phyloP scores from a whole-genome alignment of 805 yeast genomes.

The Teunomyces pallodes region DNA sequence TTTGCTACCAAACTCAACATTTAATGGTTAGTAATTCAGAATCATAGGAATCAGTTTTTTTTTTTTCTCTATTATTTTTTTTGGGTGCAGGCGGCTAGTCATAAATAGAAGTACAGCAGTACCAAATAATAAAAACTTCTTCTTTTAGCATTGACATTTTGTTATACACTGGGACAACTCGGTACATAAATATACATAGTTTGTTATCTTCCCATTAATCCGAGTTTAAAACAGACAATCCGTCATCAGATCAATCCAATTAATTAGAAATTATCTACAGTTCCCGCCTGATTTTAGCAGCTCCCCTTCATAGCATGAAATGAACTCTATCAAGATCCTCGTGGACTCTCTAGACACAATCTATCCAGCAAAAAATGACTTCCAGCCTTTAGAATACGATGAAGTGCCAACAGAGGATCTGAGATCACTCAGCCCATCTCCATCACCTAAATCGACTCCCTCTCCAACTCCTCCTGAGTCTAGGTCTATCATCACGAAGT shows the following conservation, averaged over 20 bases:
- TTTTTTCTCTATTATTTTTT: neutral
- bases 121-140: neutral
- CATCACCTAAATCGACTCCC: neutral
- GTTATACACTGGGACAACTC: neutral
- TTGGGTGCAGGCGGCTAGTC: constrained; percentile 3
- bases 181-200: neutral
- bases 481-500: neutral
- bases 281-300: no score
- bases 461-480: neutral
- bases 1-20: constrained; percentile 1
- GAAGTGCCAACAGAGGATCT: constrained; percentile 1
- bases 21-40: neutral
- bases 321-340: constrained; percentile 36
- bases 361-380: constrained; percentile 12
- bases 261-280: no score
- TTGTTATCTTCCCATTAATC: no score
- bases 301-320: constrained; percentile 7
- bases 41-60: neutral
- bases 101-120: constrained; percentile 1
- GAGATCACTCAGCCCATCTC: neutral
- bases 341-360: constrained; percentile 32
- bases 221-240: no score
- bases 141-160: neutral
- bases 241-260: no score
- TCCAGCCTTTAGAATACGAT: constrained; percentile 8